Conservation (phyloP, 176 grass and related monocot genomes). For the Raddia distichophylla region DNA sequence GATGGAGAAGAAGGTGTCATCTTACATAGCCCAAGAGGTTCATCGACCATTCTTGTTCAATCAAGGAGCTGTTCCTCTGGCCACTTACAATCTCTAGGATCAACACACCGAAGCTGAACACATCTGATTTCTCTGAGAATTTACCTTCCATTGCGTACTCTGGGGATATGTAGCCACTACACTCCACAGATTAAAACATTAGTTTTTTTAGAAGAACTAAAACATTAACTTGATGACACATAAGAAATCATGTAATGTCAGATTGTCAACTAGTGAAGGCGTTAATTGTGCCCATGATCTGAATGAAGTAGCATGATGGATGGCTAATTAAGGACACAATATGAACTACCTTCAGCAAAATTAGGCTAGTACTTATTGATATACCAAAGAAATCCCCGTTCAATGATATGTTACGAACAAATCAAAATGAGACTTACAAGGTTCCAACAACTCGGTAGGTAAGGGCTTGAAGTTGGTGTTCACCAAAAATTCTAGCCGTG, state of each 20-base stretch:
- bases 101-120: slow-evolving; percentile 72
- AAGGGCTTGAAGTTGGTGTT: slow-evolving; percentile 63
- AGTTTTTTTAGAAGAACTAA: slow-evolving; percentile 1
- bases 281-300: not conserved
- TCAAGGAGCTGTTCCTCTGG: slow-evolving; percentile 52
- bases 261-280: not conserved
- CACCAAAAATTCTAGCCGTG: slow-evolving; percentile 65
- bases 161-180: slow-evolving; percentile 70
- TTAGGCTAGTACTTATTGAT: not conserved
- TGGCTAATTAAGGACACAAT: not conserved
- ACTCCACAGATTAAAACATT: slow-evolving; percentile 26
- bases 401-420: not conserved
- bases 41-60: slow-evolving; percentile 60
- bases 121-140: slow-evolving; percentile 71
- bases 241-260: not conserved
- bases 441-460: slow-evolving; percentile 72
- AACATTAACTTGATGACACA: not conserved
- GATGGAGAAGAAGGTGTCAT: not conserved
- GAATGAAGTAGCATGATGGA: not conserved
- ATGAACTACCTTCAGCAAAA: not conserved
- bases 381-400: not conserved
- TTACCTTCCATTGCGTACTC: slow-evolving; percentile 75
- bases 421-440: slow-evolving; percentile 43
- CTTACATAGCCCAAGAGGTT: slow-evolving; percentile 80
- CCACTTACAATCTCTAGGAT: slow-evolving; percentile 69